phyloP scores from a whole-genome alignment of 2,329 filamentous ascomycete species.

The Xylaria sp. region DNA sequence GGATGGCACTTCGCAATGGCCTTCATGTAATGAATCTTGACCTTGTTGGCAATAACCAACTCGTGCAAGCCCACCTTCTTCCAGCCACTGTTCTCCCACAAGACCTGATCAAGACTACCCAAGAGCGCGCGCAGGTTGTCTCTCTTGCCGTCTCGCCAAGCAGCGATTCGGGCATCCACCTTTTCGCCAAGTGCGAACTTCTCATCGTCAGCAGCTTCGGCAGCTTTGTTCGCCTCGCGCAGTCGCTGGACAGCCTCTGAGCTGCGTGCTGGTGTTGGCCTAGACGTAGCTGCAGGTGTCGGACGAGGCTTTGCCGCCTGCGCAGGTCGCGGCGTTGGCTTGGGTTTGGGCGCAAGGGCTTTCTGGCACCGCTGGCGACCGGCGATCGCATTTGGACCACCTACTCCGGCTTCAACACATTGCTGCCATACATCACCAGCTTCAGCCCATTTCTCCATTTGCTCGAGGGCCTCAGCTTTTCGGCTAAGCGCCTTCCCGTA shows the following conservation, averaged over 20 bases:
- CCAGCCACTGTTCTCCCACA: slow-evolving; percentile 92
- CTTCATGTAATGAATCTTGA: slow-evolving; percentile 99
- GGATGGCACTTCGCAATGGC: slow-evolving; percentile 98
- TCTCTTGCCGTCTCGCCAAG: slow-evolving; percentile 86
- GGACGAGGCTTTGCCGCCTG: slow-evolving; percentile 43
- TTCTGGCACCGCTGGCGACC: slow-evolving; percentile 87
- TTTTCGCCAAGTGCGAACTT: slow-evolving; percentile 83
- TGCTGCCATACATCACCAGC: slow-evolving; percentile 74
- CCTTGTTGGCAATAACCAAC: slow-evolving; percentile 84
- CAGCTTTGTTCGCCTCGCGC: slow-evolving; percentile 76
- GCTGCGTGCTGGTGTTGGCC: slow-evolving; percentile 44
- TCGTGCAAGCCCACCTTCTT: slow-evolving; percentile 95
- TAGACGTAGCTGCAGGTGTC: slow-evolving; percentile 35
- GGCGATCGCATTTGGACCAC: slow-evolving; percentile 77
- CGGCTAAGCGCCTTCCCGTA: slow-evolving; percentile 90
- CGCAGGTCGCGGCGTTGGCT: slow-evolving; percentile 40
- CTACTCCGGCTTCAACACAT: slow-evolving; percentile 78
- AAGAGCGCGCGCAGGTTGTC: slow-evolving; percentile 88
- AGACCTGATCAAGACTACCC: slow-evolving; percentile 77
- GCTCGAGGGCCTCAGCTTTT: slow-evolving; percentile 91
- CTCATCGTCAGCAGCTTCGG: slow-evolving; percentile 83
- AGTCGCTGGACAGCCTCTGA: slow-evolving; percentile 77
- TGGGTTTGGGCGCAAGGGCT: slow-evolving; percentile 67
- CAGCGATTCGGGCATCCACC: slow-evolving; percentile 71
- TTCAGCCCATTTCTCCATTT: slow-evolving; percentile 90